Evolutionary conservation across 2,329 filamentous ascomycete species (phyloP).

Genomic region (Xylaria sp.): DNA sequence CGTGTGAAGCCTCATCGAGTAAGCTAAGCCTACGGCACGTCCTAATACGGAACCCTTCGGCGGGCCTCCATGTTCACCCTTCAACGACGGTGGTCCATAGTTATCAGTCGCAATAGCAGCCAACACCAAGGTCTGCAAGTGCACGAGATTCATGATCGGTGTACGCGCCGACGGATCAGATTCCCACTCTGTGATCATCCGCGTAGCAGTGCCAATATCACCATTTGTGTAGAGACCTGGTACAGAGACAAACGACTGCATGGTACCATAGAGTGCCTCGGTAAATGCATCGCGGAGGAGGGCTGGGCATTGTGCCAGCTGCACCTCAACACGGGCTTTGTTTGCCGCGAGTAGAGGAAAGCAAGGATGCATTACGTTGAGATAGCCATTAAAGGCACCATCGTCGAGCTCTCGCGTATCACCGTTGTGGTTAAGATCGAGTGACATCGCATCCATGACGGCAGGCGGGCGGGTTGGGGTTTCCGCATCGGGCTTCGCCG

Average conservation of each 20-base stretch:
- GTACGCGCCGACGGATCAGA: conserved; percentile 43
- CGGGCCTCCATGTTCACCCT: conserved; percentile 47
- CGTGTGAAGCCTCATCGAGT: conserved; percentile 64
- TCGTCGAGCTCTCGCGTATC: conserved; percentile 46
- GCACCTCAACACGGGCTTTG: conserved; percentile 57
- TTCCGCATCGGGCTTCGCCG: conserved; percentile 40
- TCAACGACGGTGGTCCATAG: conserved; percentile 47
- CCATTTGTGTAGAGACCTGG: conserved; percentile 43
- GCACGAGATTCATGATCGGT: conserved; percentile 53
- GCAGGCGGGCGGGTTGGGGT: conserved; percentile 42
- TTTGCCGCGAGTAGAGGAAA: conserved; percentile 67
- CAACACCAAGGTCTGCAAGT: conserved; percentile 68
- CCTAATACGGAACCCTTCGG: conserved; percentile 61
- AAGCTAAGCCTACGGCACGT: conserved; percentile 66
- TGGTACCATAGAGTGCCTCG: conserved; percentile 62
- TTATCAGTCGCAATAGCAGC: conserved; percentile 68
- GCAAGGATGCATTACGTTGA: conserved; percentile 65
- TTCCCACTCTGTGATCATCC: conserved; percentile 57
- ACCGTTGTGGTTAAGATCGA: conserved; percentile 39
- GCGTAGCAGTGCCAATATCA: conserved; percentile 49
- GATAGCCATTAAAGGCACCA: conserved; percentile 56
- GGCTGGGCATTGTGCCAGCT: conserved; percentile 58
- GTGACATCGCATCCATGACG: conserved; percentile 32
- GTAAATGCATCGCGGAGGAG: conserved; percentile 65
- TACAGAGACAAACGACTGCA: conserved; percentile 53